Evolutionary conservation across 768 basidiomycete species (phyloP).

Genomic region (Pulveroboletus frians): DNA sequence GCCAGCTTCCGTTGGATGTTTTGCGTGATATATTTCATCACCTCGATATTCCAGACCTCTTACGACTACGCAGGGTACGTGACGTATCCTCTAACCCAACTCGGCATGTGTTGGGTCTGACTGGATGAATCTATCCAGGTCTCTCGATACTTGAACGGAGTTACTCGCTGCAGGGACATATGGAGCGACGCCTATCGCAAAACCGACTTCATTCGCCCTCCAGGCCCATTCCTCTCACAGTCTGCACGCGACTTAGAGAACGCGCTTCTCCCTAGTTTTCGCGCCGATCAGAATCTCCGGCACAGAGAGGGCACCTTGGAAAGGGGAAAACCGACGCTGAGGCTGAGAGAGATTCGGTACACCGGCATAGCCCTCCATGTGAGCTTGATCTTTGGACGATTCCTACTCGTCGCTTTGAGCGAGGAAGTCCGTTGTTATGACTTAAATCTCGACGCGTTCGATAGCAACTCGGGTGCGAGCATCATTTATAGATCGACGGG

Average conservation of each 20-base stretch:
- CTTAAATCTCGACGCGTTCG: not conserved
- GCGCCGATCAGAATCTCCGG: constrained; percentile 7
- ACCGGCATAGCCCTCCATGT: not conserved
- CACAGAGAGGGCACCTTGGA: not conserved
- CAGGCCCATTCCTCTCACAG: constrained; percentile 16
- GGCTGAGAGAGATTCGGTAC: constrained; percentile 5
- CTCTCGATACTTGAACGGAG: constrained; percentile 3
- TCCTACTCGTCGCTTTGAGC: constrained; percentile 11
- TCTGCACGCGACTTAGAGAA: constrained; percentile 13
- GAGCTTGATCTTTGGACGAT: constrained; percentile 14
- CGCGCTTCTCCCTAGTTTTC: constrained; percentile 8
- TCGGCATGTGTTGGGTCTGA: not conserved
- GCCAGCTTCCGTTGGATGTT: constrained; percentile 10
- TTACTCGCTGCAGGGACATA: constrained; percentile 7
- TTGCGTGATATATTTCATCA: constrained; percentile 9
- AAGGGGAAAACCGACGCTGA: not conserved
- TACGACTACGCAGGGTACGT: constrained; percentile 16
- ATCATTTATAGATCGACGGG: constrained; percentile 8
- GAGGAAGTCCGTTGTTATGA: constrained; percentile 15
- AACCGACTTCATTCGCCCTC: constrained; percentile 10
- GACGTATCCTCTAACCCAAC: not conserved
- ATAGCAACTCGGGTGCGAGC: not conserved
- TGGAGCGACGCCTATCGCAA: constrained; percentile 18
- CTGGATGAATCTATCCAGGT: constrained; percentile 3
- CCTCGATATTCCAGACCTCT: constrained; percentile 15